These are phyloP conservation scores for Remersonia thermophila DNA, from an alignment of 2,329 filamentous ascomycete species.

Conservation along the genomic window DNA sequence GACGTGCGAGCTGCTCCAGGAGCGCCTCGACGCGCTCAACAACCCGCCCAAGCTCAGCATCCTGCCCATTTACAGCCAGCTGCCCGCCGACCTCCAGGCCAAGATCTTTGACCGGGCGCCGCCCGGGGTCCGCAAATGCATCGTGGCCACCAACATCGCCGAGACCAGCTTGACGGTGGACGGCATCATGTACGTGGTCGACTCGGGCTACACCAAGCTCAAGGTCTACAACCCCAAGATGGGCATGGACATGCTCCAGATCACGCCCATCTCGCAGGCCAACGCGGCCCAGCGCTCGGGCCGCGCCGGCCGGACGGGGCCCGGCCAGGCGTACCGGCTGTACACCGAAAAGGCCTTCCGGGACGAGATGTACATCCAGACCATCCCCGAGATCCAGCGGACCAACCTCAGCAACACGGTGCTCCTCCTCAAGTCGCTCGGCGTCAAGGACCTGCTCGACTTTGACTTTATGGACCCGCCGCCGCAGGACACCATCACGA, in stretches of 20 bases:
- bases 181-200: slow-evolving; percentile 98
- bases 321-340: slow-evolving; percentile 86
- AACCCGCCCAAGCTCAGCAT: slow-evolving; percentile 92
- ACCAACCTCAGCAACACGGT: slow-evolving; percentile 95
- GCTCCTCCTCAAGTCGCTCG: slow-evolving; percentile 82
- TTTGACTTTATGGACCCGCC: slow-evolving; percentile 99
- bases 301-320: slow-evolving; percentile 84
- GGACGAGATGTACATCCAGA: slow-evolving; percentile 92
- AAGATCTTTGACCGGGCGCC: slow-evolving; percentile 93
- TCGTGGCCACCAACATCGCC: slow-evolving; percentile 96
- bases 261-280: slow-evolving; percentile 93
- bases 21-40: slow-evolving; percentile 76
- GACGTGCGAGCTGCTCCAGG: slow-evolving; percentile 85
- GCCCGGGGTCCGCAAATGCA: slow-evolving; percentile 88
- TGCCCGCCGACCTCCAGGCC: slow-evolving; percentile 94
- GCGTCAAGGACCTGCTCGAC: slow-evolving; percentile 85
- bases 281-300: slow-evolving; percentile 90
- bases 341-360: slow-evolving; percentile 92
- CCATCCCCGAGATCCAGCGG: slow-evolving; percentile 93
- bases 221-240: slow-evolving; percentile 98
- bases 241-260: slow-evolving; percentile 98
- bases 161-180: slow-evolving; percentile 97
- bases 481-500: slow-evolving; percentile 94
- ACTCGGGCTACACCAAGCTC: slow-evolving; percentile 89
- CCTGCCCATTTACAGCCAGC: slow-evolving; percentile 96